Evolutionary conservation across 2,329 filamentous ascomycete genomes (phyloP).

Genomic region (Plectosphaerella sp.): DNA sequence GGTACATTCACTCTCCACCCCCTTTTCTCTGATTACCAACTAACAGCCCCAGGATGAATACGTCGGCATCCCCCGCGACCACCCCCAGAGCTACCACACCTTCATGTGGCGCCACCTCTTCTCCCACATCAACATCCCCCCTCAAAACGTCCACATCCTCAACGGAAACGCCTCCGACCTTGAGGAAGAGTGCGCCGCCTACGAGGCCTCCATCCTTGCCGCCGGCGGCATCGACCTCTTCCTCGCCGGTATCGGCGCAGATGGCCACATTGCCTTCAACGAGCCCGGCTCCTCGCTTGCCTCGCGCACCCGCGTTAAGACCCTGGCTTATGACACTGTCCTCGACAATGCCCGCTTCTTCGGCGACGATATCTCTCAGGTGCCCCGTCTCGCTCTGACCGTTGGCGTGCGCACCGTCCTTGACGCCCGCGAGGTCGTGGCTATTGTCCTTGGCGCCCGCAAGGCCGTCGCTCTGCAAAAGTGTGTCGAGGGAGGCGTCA

Average conservation of each 20-base stretch:
- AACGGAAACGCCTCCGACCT: conserved; percentile 75
- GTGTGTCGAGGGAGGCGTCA: conserved; percentile 76
- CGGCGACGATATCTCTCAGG: conserved; percentile 65
- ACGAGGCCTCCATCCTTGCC: conserved; percentile 71
- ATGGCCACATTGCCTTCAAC: conserved; percentile 89
- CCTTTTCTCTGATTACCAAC: neutral
- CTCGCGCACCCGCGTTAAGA: conserved; percentile 80
- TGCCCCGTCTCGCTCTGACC: conserved; percentile 78
- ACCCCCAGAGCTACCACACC: conserved; percentile 82
- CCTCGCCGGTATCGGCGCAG: conserved; percentile 78
- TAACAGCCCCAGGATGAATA: conserved; percentile 66
- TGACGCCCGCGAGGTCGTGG: conserved; percentile 75
- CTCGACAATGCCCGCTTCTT: conserved; percentile 84
- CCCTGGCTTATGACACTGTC: conserved; percentile 81
- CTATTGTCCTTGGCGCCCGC: conserved; percentile 77
- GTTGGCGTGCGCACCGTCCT: conserved; percentile 82
- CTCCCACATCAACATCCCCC: conserved; percentile 76
- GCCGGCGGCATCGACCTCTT: conserved; percentile 81
- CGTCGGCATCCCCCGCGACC: conserved; percentile 75
- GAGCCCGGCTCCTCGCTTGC: conserved; percentile 77
- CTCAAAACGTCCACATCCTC: conserved; percentile 78
- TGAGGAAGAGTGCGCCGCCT: conserved; percentile 71
- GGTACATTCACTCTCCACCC: conserved; percentile 40
- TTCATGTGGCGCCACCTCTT: conserved; percentile 96
- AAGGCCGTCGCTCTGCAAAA: conserved; percentile 76